phyloP scores from a whole-genome alignment of 1,139 yeast species.

The Yamadazyma membranifaciens region DNA sequence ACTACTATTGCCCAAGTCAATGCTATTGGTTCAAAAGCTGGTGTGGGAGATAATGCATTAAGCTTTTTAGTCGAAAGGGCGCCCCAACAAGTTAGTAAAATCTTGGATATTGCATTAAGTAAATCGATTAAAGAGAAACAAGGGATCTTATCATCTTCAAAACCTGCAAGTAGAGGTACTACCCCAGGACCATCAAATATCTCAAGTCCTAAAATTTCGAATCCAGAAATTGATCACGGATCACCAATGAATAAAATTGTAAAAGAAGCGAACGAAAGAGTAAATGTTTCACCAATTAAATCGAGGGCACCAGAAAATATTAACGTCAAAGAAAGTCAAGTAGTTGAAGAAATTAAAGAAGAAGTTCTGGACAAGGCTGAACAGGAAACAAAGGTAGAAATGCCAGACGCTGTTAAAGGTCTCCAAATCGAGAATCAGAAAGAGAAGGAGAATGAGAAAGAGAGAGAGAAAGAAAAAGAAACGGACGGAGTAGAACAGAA shows the following conservation, averaged over 20 bases:
- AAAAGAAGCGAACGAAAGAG: slow-evolving; percentile 10
- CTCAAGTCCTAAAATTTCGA: slow-evolving; percentile 14
- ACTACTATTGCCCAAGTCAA: slow-evolving; percentile 89
- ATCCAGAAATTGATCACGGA: slow-evolving; percentile 6
- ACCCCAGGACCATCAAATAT: slow-evolving; percentile 26
- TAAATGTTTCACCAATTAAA: slow-evolving; percentile 1
- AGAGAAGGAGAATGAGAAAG: too few relatives aligned
- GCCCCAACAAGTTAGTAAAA: slow-evolving; percentile 81
- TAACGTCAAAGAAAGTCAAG: slow-evolving; percentile 1
- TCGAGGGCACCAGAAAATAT: not conserved
- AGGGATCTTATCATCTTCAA: slow-evolving; percentile 21
- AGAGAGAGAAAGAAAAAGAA: too few relatives aligned
- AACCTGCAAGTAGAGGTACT: slow-evolving; percentile 25
- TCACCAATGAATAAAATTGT: slow-evolving; percentile 9
- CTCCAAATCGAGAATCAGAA: too few relatives aligned
- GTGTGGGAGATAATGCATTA: slow-evolving; percentile 77
- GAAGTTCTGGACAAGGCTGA: too few relatives aligned
- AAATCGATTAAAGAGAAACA: slow-evolving; percentile 68
- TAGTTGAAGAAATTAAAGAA: too few relatives aligned
- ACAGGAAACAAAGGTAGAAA: too few relatives aligned
- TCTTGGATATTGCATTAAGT: slow-evolving; percentile 78
- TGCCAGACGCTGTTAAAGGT: too few relatives aligned
- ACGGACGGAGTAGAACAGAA: too few relatives aligned
- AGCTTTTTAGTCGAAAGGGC: slow-evolving; percentile 81
- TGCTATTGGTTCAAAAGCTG: slow-evolving; percentile 82